These are phyloP conservation scores for Venturia asperata DNA, from an alignment of 2,329 filamentous ascomycete species.

Conservation along the genomic window DNA sequence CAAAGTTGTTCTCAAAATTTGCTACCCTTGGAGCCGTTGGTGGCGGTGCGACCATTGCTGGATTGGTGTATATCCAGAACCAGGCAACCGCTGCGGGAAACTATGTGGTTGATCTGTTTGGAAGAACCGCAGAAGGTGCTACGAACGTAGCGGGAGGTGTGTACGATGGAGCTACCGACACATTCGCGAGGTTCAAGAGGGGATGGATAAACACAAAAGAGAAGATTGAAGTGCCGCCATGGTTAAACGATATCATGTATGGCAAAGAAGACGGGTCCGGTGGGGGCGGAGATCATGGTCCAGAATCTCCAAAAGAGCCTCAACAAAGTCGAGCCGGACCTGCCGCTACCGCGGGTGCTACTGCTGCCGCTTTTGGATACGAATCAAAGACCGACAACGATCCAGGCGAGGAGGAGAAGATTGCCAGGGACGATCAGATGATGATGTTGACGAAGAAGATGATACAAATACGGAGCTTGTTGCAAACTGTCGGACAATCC, in stretches of 20 bases:
- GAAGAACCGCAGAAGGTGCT: conserved; percentile 63
- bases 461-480: conserved; percentile 93
- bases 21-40: conserved; percentile 83
- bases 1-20: conserved; percentile 86
- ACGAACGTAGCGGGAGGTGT: conserved; percentile 60
- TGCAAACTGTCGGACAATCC: conserved; percentile 88
- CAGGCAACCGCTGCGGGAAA: conserved; percentile 79
- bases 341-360: conserved; percentile 55
- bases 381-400: conserved; percentile 60
- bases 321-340: conserved; percentile 48
- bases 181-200: conserved; percentile 69
- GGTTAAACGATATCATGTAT: conserved; percentile 66
- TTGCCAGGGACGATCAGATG: conserved; percentile 92
- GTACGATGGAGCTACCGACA: conserved; percentile 63
- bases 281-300: conserved; percentile 28
- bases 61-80: conserved; percentile 89
- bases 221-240: conserved; percentile 61
- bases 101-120: conserved; percentile 69
- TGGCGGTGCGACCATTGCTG: conserved; percentile 78
- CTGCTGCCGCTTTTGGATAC: conserved; percentile 71
- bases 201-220: conserved; percentile 84
- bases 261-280: conserved; percentile 30
- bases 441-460: conserved; percentile 99
- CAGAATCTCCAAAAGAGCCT: conserved; percentile 37
- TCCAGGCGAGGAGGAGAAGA: conserved; percentile 53